phyloP scores from a whole-genome alignment of 106 monocot genomes.

The Triglochin maritima region DNA sequence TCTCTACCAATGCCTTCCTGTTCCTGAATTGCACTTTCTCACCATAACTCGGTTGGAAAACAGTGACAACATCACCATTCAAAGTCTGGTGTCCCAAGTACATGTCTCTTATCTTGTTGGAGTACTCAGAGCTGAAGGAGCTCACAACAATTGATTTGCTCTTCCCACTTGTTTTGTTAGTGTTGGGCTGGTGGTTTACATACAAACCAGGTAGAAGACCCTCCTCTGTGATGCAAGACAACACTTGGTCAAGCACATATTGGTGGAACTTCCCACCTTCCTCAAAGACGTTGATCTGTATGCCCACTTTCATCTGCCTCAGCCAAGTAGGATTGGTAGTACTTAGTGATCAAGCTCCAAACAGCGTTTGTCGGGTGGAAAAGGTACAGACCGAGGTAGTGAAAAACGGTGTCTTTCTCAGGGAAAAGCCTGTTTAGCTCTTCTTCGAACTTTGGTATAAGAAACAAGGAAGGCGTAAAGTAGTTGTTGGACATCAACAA shows the following conservation, averaged over 20 bases:
- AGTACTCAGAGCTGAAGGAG: slow-evolving; percentile 22
- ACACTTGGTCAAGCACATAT: slow-evolving; percentile 7
- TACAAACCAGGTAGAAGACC: slow-evolving; percentile 16
- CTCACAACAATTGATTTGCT: slow-evolving; percentile 22
- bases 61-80: slow-evolving; percentile 23
- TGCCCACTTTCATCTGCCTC: slow-evolving; percentile 41
- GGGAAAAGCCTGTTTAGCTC: slow-evolving; percentile 59
- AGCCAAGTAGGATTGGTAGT: slow-evolving; percentile 42
- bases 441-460: slow-evolving; percentile 41
- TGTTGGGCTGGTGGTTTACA: neutral
- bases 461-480: slow-evolving; percentile 62
- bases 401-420: slow-evolving; percentile 66
- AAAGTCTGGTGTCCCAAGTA: slow-evolving; percentile 22
- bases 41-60: slow-evolving; percentile 48
- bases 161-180: slow-evolving; percentile 1
- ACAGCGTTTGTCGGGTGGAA: slow-evolving; percentile 22
- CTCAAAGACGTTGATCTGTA: slow-evolving; percentile 21
- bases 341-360: slow-evolving; percentile 21
- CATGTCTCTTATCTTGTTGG: slow-evolving; percentile 10
- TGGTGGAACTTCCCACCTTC: neutral
- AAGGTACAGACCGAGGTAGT: slow-evolving; percentile 62
- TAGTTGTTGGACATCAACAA: slow-evolving; percentile 65
- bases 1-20: neutral
- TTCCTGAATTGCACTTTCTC: slow-evolving; percentile 11
- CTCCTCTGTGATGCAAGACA: slow-evolving; percentile 8